Percentiles rank a stretch among this genome's conserved stretches.
Evolutionary conservation across 2,329 filamentous ascomycete genomes (phyloP).

Genomic region (Aspergillus uvarum): DNA sequence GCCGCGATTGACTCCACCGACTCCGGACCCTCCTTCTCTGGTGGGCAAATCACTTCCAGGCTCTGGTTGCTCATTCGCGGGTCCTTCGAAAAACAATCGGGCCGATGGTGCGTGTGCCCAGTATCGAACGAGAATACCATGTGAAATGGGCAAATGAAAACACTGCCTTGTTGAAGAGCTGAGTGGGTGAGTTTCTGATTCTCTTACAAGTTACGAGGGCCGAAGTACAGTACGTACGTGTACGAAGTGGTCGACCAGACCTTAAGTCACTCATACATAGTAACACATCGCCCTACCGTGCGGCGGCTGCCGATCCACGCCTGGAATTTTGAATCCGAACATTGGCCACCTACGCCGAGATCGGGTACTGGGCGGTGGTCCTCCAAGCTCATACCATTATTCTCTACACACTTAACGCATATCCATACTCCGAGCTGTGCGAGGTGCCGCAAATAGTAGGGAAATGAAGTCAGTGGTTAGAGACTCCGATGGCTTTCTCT

Average conservation of each 20-base stretch:
- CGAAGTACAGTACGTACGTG: too few species aligned
- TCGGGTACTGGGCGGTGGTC: not conserved
- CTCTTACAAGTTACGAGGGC: not conserved
- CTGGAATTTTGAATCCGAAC: slow-evolving; percentile 2
- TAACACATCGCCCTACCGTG: not conserved
- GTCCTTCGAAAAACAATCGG: not conserved
- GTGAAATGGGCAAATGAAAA: not conserved
- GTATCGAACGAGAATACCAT: slow-evolving; percentile 4
- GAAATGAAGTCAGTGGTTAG: not conserved
- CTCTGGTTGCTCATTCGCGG: slow-evolving; percentile 1
- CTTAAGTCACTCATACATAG: not conserved
- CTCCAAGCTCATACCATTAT: not conserved
- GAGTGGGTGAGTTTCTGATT: not conserved
- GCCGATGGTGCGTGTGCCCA: not conserved
- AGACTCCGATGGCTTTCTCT: not conserved
- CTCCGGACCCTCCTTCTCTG: slow-evolving; percentile 1
- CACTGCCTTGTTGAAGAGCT: not conserved
- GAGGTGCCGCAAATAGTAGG: not conserved
- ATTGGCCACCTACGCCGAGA: slow-evolving; percentile 2
- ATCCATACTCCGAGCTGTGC: not conserved
- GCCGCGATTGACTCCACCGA: slow-evolving; percentile 1
- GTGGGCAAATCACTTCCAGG: not conserved
- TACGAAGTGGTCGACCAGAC: too few species aligned
- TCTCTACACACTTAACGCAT: not conserved
- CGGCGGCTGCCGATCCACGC: not conserved